Base-by-base conservation (phyloP, 345 rosid genomes). In the Brassica juncea region DNA sequence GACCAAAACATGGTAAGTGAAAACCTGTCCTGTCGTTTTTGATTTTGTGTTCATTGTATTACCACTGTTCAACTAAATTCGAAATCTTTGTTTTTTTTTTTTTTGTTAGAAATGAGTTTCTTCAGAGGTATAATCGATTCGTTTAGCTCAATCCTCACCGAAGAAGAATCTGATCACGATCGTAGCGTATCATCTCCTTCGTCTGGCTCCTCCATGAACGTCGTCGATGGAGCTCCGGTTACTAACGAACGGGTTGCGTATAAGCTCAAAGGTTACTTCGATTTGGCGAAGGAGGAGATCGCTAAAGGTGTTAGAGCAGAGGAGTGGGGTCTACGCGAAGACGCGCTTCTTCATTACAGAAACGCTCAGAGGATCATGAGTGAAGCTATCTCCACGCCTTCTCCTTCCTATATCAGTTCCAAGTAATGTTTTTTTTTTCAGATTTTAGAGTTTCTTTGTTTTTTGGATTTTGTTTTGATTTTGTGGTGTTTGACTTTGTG, bases 231-330 rank as follows among this genome's bases (percentile, higher is more conserved):
- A 74, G 83, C 37, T 63, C 52, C 82, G 23, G 83, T 85, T 44
- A 5, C 87, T 5, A 94, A 94, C 78, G 99, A 94, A 84, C 90
- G 97, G 27, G 69, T 80, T 12, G 99, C 97, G 15, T 92, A 90
- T 77, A 94, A 94, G 89, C 85, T 94, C 57, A 94, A 92, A 82
- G 97, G 97, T 8, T 94, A 89, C 86, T 84, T 82, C 75, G 97
- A 94, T 80, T 88, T 94, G 62, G 97, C 95, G 62, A 94, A 86
- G 74, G 90, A 80, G 70, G 97, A 91, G 85, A 94, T 92, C 61
- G 90, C 86, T 30, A 90, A 89, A 71, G 97, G 79, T 4, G 91
- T 94, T 21, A 85, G 93, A 68, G 90, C 94, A 19, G 98, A 94
- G 77, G 98, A 94, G 63, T 90, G 96, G 94, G 97, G 97, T 37